Conservation (phyloP, 768 basidiomycete genomes). For the Sarcodon aspratus region DNA sequence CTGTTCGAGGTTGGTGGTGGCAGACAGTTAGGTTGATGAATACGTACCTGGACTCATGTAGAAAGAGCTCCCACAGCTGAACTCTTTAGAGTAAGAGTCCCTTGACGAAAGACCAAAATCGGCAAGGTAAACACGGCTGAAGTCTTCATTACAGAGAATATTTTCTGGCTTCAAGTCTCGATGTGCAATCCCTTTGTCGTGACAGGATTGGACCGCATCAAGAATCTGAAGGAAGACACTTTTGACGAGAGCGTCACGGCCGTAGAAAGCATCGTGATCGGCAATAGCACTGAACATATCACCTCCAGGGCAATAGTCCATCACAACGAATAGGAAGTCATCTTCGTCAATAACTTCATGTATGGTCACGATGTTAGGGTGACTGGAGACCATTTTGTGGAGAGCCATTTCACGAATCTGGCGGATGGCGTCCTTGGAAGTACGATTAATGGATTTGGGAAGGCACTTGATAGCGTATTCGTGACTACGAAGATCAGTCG, state of each 20-base stretch:
- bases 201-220: conserved; percentile 35
- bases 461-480: conserved; percentile 16
- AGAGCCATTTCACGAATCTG: conserved; percentile 1
- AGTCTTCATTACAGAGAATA: conserved; percentile 29
- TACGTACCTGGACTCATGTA: conserved; percentile 23
- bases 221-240: conserved; percentile 35
- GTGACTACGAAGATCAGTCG: conserved; percentile 6
- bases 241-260: conserved; percentile 31
- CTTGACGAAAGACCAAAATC: conserved; percentile 34
- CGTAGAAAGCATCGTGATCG: conserved; percentile 18
- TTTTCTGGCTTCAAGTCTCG: conserved; percentile 44
- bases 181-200: conserved; percentile 34
- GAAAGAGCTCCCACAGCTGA: conserved; percentile 17
- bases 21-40: neutral
- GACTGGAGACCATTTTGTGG: conserved; percentile 1
- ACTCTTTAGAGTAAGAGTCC: conserved; percentile 7
- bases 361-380: conserved; percentile 5
- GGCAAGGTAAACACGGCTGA: conserved; percentile 26
- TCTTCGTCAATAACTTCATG: conserved; percentile 2
- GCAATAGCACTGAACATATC: conserved; percentile 33
- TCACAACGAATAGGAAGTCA: conserved; percentile 13
- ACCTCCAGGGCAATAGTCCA: conserved; percentile 16
- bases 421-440: conserved; percentile 1
- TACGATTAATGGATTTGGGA: conserved; percentile 5
- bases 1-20: conserved; percentile 1